Evolutionary conservation across 129 eudicot genomes (phyloP).

Genomic region (Flaveria robusta): DNA sequence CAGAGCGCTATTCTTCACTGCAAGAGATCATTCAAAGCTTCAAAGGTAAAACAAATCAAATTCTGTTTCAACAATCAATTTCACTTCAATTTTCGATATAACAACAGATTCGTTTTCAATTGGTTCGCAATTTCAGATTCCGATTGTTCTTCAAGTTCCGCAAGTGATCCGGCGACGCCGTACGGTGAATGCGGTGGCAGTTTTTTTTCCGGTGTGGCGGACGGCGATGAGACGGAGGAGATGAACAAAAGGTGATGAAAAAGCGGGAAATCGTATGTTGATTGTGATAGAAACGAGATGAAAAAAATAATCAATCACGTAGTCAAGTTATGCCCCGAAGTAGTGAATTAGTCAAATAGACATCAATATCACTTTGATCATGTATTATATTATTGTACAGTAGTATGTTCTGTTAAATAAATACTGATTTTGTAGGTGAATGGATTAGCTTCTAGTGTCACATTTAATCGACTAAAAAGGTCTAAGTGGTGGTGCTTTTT

Average conservation of each 20-base stretch:
- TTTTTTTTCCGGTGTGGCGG: constrained; percentile 12
- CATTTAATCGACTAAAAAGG: no score
- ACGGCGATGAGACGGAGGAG: constrained; percentile 14
- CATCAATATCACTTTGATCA: no score
- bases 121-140: constrained; percentile 18
- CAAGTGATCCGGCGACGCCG: constrained; percentile 9
- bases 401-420: no score
- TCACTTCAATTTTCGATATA: no score
- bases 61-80: background rate
- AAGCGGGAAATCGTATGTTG: constrained; percentile 30
- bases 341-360: background rate
- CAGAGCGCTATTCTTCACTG: constrained; percentile 95
- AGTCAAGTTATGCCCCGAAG: constrained; percentile 1
- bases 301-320: constrained; percentile 24
- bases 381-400: no score
- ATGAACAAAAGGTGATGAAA: constrained; percentile 16
- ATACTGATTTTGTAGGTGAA: no score
- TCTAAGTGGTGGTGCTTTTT: no score
- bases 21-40: constrained; percentile 83
- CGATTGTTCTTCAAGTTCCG: constrained; percentile 29
- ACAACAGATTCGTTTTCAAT: background rate
- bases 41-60: constrained; percentile 48
- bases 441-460: no score
- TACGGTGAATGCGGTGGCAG: constrained; percentile 2
- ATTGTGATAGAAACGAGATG: constrained; percentile 44